These are phyloP conservation scores for Colletotrichum sp. DNA, from an alignment of 2,329 filamentous ascomycete species.

Conservation along the genomic window DNA sequence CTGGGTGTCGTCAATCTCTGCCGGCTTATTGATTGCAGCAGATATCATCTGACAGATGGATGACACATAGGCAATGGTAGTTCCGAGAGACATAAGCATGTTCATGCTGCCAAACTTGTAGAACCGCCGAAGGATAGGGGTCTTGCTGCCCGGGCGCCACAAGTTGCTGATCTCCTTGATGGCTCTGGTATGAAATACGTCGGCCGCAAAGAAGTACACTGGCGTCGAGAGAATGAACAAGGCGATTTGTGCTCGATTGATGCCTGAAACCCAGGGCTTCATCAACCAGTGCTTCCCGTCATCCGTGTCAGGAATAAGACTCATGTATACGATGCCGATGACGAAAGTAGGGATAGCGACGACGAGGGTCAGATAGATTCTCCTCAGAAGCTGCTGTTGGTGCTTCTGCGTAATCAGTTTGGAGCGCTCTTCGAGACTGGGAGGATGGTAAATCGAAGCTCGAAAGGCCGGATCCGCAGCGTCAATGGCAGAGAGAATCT, in stretches of 20 bases:
- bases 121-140: constrained; percentile 76
- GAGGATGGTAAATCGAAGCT: constrained; percentile 77
- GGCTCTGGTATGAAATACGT: constrained; percentile 81
- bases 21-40: constrained; percentile 44
- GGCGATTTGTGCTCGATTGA: constrained; percentile 78
- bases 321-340: constrained; percentile 92
- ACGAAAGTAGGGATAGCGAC: constrained; percentile 83
- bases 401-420: constrained; percentile 74
- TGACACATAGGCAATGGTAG: constrained; percentile 84
- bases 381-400: constrained; percentile 68
- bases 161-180: constrained; percentile 78
- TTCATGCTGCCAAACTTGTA: constrained; percentile 98
- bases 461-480: constrained; percentile 69
- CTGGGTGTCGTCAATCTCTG: constrained; percentile 50
- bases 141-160: constrained; percentile 78
- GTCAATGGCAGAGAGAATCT: constrained; percentile 72
- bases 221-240: constrained; percentile 84
- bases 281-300: constrained; percentile 69
- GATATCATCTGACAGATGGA: constrained; percentile 80
- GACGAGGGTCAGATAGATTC: constrained; percentile 72
- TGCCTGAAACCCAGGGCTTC: constrained; percentile 71
- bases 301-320: constrained; percentile 68
- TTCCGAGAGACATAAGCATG: constrained; percentile 87
- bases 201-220: constrained; percentile 85
- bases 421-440: constrained; percentile 83